Evolutionary conservation across 1,284 basidiomycete genomes (phyloP), one percentile per base, ranked within the genome.

Genomic region (Sanghuangporus sanghuang): DNA sequence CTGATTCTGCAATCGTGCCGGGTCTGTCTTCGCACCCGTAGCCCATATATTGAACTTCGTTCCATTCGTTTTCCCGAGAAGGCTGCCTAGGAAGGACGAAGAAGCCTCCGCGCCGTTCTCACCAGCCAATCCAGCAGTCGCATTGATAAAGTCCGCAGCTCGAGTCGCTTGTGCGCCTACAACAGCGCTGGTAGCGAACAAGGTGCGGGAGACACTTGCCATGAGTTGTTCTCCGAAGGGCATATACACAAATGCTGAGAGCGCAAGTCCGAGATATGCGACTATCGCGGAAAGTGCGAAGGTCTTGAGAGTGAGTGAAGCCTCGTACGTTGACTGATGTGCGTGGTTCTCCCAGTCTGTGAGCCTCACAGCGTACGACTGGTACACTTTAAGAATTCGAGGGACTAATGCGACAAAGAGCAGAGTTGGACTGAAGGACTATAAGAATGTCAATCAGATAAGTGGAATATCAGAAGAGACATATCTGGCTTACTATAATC

Each of bases 281-380:
- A 96, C 94, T 70, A 98, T 85, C 2, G 90, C 87, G 53, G 90
- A 91, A 67, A 98, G 82, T 0, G 90, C 86, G 74, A 99, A 99
- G 0, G 93, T 90, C 76, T 99, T 99, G 72, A 92, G 79, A 6
- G 96, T 96, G 39, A 98, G 81, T 6, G 91, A 93, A 14, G 86
- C 84, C 65, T 87, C 84, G 72, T 94, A 86, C 1, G 85, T 83
- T 1, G 88, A 89, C 68, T 90, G 82, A 67, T 93, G 92, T 2
- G 84, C 81, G 72, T 97, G 94, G 71, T 96, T 94, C 76, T 99
- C 96, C 92, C 93, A 97, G 57, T 83, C 76, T 0, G 96, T 96
- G 60, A 98, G 81, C 7, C 79, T 76, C 38, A 78, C 78, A 0
- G 93, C 92, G 55, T 89, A 82, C 0, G 77, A 71, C 67, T 90